Base-by-base conservation (phyloP, 2,329 filamentous ascomycete genomes). In the Zopfia rhizophila region DNA sequence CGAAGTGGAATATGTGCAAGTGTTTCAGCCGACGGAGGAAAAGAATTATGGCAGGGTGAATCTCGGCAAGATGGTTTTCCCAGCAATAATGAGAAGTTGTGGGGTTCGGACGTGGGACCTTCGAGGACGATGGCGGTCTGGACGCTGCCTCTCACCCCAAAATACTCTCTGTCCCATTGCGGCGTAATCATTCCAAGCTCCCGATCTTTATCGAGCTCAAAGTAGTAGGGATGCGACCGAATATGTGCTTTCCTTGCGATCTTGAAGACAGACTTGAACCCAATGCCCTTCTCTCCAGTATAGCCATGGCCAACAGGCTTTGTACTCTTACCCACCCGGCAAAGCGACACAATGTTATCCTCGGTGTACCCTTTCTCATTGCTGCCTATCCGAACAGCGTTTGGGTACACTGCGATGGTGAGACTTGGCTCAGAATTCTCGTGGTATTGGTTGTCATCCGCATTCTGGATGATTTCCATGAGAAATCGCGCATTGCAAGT, bases 221-320 rank as follows among this genome's bases (percentile, higher is more conserved):
- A 47, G 36, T 27, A 40, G 28, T 40, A 47, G 21, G 28, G 28
- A 12, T 13, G 36, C 27, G 43, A 47, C 13, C 19, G 18, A 40
- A 47, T 47, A 17, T 38, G 36, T 23, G 28, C 43, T 11, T 16
- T 16, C 27, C 41, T 33, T 17, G 69, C 68, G 11, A 68, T 47
- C 29, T 61, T 67, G 48, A 72, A 72, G 8, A 72, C 64, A 2
- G 65, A 69, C 45, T 71, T 72, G 47, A 72, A 71, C 7, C 68
- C 68, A 42, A 71, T 65, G 1, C 67, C 67, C 37, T 69, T 72
- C 25, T 68, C 64, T 1, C 67, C 66, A 16, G 65, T 65, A 48
- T 58, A 61, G 1, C 61, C 55, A 29, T 61, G 28, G 56, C 55
- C 36, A 23, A 19, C 13, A 6, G 10, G 28, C 41, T 47, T 47